Conservation (phyloP, 257 asterid genomes). For the Leptodermis oblonga region DNA sequence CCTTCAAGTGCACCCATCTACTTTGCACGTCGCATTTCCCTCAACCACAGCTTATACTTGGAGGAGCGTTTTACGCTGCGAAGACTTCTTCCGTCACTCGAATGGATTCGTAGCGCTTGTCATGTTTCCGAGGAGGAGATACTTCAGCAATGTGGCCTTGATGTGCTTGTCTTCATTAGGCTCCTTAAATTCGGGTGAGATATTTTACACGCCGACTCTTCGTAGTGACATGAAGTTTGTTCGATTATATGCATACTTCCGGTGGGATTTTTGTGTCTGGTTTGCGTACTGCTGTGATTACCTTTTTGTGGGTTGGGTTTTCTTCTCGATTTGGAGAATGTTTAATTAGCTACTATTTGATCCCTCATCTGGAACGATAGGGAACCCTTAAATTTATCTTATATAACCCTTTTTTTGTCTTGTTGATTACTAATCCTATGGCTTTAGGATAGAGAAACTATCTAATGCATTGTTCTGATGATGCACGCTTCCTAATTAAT, state of each 20-base stretch:
- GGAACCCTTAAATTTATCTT: not conserved
- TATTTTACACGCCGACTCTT: not conserved
- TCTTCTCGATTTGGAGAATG: not conserved
- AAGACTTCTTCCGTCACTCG: conserved; percentile 62
- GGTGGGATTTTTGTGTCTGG: not conserved
- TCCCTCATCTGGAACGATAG: not conserved
- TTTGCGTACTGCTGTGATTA: not conserved
- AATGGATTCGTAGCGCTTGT: conserved; percentile 58
- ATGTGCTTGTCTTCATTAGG: conserved; percentile 63
- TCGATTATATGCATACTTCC: not conserved
- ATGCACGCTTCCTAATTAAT: not conserved
- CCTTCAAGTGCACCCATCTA: conserved; percentile 64
- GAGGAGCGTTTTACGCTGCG: conserved; percentile 33
- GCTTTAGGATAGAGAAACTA: not conserved
- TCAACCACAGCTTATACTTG: conserved; percentile 44
- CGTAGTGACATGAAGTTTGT: not conserved
- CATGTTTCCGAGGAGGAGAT: conserved; percentile 64
- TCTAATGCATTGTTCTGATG: not conserved
- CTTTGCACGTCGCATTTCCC: conserved; percentile 70
- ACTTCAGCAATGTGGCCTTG: conserved; percentile 72
- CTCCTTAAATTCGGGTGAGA: conserved; percentile 77
- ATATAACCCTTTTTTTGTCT: not conserved
- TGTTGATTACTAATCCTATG: no score
- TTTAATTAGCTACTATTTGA: not conserved
- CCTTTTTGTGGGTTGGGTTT: not conserved